Base-by-base conservation (phyloP, 306 rosid species). In the Canavalia gladiata region DNA sequence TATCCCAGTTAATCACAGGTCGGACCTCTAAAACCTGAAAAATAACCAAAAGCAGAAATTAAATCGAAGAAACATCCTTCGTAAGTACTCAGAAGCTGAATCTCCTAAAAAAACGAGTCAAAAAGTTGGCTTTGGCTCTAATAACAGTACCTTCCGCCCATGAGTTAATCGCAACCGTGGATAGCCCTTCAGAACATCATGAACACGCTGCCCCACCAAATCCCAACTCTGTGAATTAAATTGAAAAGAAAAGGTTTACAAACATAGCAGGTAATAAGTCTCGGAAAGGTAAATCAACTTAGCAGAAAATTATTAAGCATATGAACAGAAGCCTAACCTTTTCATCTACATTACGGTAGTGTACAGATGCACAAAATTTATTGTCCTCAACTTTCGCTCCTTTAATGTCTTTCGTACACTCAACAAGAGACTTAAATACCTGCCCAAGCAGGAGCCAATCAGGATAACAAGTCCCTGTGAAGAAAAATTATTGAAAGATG, bases 11-110 rank as follows among this genome's bases (percentile, higher is more conserved):
- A 79, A 96, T 92, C 83, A 78, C 89, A 2, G 99, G 99, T 10
- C 99, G 92, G 30, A 96, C 94, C 89, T 96, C 99, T 84, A 96
- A 88, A 88, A 96, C 99, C 99, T 96, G 70, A 64, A 79, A 29
- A 83, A 9, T 11, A 64, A 30, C 4, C 25, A 18, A 33, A 18
- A 37, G 67, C 58, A 70, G 12, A 60, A 50, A 59, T 50, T 57
- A 45, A 6, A 62, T 29, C 41, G 30, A 8, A 60, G 25, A 33
- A 63, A 6, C 42, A 64, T 56, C 13, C 10, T 7, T 68, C 8
- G 6, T 13, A 65, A 29, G 55, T 9, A 51, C 29, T 25, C 45
- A 18, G 71, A 0, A 55, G 45, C 49, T 66, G 28, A 66, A 52
- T 66, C 41, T 51, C 29, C 47, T 31, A 13, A 50, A 59, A 66